phyloP scores from a whole-genome alignment of 2,329 filamentous ascomycete genomes.

The Septoria linicola region DNA sequence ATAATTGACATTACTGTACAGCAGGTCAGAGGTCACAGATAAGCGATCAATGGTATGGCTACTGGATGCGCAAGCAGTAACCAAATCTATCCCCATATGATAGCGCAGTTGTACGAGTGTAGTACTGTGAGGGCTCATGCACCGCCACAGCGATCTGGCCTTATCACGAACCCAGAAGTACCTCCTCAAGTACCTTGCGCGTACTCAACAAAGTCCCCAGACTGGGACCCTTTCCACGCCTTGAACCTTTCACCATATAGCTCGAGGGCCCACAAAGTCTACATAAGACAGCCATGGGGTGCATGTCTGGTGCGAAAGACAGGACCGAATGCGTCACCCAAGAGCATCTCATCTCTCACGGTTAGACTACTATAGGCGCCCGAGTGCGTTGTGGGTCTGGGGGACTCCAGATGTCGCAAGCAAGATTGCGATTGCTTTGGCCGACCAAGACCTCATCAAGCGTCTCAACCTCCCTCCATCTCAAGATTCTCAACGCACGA shows the following conservation, averaged over 20 bases:
- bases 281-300: constrained; percentile 23
- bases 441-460: not conserved
- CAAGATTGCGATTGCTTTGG: constrained; percentile 6
- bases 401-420: constrained; percentile 2
- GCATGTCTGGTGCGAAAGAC: constrained; percentile 8
- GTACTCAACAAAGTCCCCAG: constrained; percentile 18
- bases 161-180: constrained; percentile 22
- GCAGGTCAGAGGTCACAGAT: not conserved
- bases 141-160: constrained; percentile 19
- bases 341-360: not conserved
- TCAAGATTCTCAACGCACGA: constrained; percentile 7
- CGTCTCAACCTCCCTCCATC: constrained; percentile 12
- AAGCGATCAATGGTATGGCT: not conserved
- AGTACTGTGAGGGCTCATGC: not conserved
- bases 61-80: too few relatives aligned
- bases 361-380: constrained; percentile 4
- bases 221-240: constrained; percentile 13
- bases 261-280: constrained; percentile 22
- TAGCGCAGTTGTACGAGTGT: too few relatives aligned
- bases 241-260: constrained; percentile 17
- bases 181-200: constrained; percentile 25
- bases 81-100: too few relatives aligned
- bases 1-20: constrained; percentile 1
- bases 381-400: constrained; percentile 1
- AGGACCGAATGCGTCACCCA: not conserved